Evolutionary conservation across 1,284 basidiomycete genomes (phyloP).

Genomic region (Ceratobasidium sp.): DNA sequence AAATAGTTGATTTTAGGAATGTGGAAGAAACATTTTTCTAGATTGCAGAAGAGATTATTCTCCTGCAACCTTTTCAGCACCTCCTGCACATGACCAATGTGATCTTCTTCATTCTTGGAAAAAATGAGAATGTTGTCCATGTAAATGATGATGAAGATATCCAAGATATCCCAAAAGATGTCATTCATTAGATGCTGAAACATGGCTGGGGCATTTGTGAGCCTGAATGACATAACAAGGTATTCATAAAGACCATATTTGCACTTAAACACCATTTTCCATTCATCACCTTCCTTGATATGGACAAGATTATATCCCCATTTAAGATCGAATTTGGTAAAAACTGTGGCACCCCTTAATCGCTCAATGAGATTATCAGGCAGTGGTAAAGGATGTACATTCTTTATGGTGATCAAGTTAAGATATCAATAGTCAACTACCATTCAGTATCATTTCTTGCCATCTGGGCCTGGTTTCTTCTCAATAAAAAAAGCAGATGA

Average conservation of each 20-base stretch:
- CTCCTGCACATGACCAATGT: conserved; percentile 45
- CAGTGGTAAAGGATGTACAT: conserved; percentile 45
- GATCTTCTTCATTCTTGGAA: conserved; percentile 53
- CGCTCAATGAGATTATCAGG: conserved; percentile 47
- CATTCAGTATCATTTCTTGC: conserved; percentile 46
- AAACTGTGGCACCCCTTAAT: conserved; percentile 45
- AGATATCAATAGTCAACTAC: conserved; percentile 56
- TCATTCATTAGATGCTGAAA: conserved; percentile 48
- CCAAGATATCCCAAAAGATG: conserved; percentile 43
- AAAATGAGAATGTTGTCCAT: conserved; percentile 52
- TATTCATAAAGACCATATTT: conserved; percentile 53
- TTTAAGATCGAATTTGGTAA: conserved; percentile 50
- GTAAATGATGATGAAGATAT: conserved; percentile 45
- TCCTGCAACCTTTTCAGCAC: conserved; percentile 44
- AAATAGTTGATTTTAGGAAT: conserved; percentile 47
- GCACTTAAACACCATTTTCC: conserved; percentile 52
- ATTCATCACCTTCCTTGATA: conserved; percentile 47
- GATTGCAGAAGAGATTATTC: conserved; percentile 43
- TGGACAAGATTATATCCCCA: conserved; percentile 49
- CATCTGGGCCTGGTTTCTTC: conserved; percentile 49
- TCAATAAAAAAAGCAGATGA: conserved; percentile 57
- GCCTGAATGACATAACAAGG: conserved; percentile 53
- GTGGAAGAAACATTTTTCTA: conserved; percentile 47
- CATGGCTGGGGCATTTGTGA: conserved; percentile 53
- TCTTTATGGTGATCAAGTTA: conserved; percentile 50